Percentiles rank a stretch among this genome's conserved stretches.
These are phyloP conservation scores for Tricholoma sp. DNA, from an alignment of 768 basidiomycete genomes.

Conservation along the genomic window DNA sequence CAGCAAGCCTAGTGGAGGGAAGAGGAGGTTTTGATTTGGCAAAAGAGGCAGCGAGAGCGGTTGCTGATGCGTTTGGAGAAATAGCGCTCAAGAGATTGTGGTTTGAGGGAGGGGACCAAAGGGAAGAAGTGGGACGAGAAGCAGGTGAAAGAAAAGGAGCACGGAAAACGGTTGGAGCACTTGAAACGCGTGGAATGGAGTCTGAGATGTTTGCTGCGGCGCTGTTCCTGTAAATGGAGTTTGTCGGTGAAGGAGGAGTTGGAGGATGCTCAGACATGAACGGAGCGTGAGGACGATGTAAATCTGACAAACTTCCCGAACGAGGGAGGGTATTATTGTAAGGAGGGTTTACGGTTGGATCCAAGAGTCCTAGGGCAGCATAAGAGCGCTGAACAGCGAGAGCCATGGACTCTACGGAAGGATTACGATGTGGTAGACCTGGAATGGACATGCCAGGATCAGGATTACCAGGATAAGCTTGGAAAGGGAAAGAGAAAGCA, in stretches of 20 bases:
- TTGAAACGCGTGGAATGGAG: constrained; percentile 27
- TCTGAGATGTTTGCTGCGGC: constrained; percentile 33
- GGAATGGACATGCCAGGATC: constrained; percentile 40
- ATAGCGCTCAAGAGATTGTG: constrained; percentile 27
- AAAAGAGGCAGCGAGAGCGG: constrained; percentile 13
- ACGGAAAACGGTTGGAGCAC: constrained; percentile 50
- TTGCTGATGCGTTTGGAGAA: constrained; percentile 23
- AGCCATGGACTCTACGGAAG: constrained; percentile 39
- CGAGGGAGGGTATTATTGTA: constrained; percentile 9
- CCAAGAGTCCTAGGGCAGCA: constrained; percentile 13
- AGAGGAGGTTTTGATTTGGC: constrained; percentile 34
- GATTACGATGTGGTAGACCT: constrained; percentile 34
- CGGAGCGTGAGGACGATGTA: constrained; percentile 42
- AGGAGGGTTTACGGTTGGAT: constrained; percentile 3
- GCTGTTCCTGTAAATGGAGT: constrained; percentile 39
- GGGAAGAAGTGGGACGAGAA: constrained; percentile 53
- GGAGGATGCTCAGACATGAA: constrained; percentile 32
- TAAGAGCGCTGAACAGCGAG: constrained; percentile 19
- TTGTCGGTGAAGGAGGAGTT: constrained; percentile 8
- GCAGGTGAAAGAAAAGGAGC: constrained; percentile 67
- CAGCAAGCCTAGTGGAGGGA: constrained; percentile 44
- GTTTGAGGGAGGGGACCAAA: constrained; percentile 51
- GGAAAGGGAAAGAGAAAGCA: constrained; percentile 44
- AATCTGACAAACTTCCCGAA: constrained; percentile 17
- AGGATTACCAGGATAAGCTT: constrained; percentile 61